Percentiles rank a stretch among this genome's conserved stretches.
These are phyloP conservation scores for Nothophoma quercina DNA, from an alignment of 2,329 filamentous ascomycete species.

Conservation along the genomic window DNA sequence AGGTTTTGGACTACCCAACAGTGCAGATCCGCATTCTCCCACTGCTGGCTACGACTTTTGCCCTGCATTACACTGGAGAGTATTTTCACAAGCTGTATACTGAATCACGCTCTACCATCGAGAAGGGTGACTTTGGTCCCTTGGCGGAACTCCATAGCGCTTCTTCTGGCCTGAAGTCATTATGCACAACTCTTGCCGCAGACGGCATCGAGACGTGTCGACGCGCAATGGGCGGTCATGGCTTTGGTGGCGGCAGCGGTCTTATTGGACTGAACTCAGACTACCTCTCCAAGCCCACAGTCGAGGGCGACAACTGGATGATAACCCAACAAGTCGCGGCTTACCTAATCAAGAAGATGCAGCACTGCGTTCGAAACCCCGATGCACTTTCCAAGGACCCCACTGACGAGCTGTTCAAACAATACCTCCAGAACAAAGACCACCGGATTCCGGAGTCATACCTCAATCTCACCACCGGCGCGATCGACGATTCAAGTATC, in stretches of 20 bases:
- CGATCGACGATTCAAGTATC: conserved; percentile 49
- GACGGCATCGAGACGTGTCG: conserved; percentile 64
- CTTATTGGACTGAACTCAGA: conserved; percentile 61
- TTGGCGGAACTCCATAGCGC: conserved; percentile 62
- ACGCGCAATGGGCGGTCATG: conserved; percentile 62
- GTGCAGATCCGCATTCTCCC: conserved; percentile 63
- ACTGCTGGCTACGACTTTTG: conserved; percentile 62
- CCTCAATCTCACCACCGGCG: conserved; percentile 26
- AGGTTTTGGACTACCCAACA: conserved; percentile 63
- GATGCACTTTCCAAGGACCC: conserved; percentile 45
- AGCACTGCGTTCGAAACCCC: conserved; percentile 48
- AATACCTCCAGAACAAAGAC: conserved; percentile 48
- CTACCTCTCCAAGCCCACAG: conserved; percentile 62
- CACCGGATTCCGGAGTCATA: conserved; percentile 37
- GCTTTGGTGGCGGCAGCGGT: conserved; percentile 61
- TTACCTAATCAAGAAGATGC: conserved; percentile 62
- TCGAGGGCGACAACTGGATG: conserved; percentile 66
- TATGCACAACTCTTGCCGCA: conserved; percentile 61
- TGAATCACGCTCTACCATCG: conserved; percentile 55
- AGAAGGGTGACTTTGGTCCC: conserved; percentile 58
- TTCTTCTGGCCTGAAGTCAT: conserved; percentile 62
- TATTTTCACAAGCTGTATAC: conserved; percentile 61
- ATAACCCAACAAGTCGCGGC: conserved; percentile 62
- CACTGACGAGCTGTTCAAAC: conserved; percentile 52
- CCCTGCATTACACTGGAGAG: conserved; percentile 56